These are phyloP conservation scores for Graphium sp. DNA, from an alignment of 2,329 filamentous ascomycete genomes.

Conservation along the genomic window DNA sequence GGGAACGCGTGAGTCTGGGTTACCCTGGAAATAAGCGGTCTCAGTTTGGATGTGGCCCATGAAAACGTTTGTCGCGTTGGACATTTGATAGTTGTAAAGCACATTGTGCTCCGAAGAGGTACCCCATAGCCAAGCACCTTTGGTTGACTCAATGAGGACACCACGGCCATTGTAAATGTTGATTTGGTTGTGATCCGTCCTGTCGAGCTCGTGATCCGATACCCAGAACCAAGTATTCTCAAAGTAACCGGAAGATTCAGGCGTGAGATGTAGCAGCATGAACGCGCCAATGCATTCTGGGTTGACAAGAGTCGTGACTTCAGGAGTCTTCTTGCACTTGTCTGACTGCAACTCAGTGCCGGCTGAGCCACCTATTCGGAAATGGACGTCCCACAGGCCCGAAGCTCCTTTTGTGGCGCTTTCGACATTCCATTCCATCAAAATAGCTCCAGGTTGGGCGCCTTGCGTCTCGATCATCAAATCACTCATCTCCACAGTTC, in stretches of 20 bases:
- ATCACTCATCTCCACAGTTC: constrained; percentile 75
- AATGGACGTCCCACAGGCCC: constrained; percentile 91
- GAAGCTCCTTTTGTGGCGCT: constrained; percentile 49
- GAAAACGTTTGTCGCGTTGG: constrained; percentile 62
- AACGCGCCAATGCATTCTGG: constrained; percentile 59
- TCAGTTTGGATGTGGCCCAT: constrained; percentile 78
- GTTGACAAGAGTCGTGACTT: constrained; percentile 41
- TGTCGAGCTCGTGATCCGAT: constrained; percentile 78
- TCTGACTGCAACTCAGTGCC: constrained; percentile 71
- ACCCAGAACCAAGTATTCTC: constrained; percentile 91
- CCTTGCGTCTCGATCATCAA: constrained; percentile 74
- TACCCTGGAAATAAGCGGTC: constrained; percentile 76
- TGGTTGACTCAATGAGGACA: constrained; percentile 56
- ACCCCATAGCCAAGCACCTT: constrained; percentile 68
- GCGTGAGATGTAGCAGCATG: constrained; percentile 48
- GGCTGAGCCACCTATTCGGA: constrained; percentile 74
- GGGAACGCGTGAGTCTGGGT: constrained; percentile 54
- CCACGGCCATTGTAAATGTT: constrained; percentile 81
- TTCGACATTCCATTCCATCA: constrained; percentile 82
- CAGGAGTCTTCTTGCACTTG: constrained; percentile 63
- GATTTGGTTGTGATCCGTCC: constrained; percentile 56
- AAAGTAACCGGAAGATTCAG: constrained; percentile 52
- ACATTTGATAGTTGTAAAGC: constrained; percentile 73
- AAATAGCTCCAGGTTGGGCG: constrained; percentile 68
- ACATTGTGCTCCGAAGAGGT: constrained; percentile 53